phyloP scores from a whole-genome alignment of 306 rosid genomes.

The Phaseolus lunatus region DNA sequence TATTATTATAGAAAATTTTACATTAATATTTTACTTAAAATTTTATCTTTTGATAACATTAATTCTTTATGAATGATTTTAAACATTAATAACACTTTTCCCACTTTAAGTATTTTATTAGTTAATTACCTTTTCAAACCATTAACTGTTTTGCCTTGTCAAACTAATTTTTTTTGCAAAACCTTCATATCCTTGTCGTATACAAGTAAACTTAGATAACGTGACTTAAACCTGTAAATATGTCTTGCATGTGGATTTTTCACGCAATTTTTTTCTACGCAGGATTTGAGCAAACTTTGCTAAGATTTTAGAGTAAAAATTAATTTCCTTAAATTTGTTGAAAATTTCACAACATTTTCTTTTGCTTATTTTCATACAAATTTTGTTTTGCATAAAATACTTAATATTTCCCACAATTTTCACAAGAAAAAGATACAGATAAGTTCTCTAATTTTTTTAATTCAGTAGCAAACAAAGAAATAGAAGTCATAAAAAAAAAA shows the following conservation, averaged over 20 bases:
- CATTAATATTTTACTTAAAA: background rate
- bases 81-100: background rate
- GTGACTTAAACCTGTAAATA: background rate
- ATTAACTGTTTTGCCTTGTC: background rate
- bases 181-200: background rate
- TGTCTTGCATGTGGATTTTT: background rate
- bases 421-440: background rate
- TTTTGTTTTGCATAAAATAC: background rate
- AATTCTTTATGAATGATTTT: background rate
- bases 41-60: background rate
- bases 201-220: background rate
- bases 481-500: background rate
- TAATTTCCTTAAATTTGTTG: background rate
- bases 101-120: background rate
- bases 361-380: background rate
- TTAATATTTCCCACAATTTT: background rate
- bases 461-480: background rate
- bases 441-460: background rate
- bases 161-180: background rate
- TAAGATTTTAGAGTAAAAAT: background rate
- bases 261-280: background rate
- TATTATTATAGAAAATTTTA: background rate
- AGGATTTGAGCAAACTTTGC: background rate
- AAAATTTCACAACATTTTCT: background rate
- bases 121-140: background rate